Conservation (phyloP, 106 monocot species). For the Hemerocallis citrina region DNA sequence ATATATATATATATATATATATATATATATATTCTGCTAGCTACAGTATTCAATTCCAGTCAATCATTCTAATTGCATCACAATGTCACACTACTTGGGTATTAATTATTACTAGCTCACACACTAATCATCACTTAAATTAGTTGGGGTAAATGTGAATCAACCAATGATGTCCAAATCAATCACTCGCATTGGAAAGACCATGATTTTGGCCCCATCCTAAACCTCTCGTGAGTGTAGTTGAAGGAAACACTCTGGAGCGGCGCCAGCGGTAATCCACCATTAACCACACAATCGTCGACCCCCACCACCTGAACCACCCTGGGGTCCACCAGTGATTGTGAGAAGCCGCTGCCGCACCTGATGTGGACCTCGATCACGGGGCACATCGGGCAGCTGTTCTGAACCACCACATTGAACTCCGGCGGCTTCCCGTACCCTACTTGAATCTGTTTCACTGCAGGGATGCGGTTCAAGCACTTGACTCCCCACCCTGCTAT, state of each 20-base stretch:
- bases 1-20: too few species aligned
- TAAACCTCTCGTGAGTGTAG: conserved; percentile 14
- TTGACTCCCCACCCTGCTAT: conserved; percentile 3
- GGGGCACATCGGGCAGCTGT: conserved; percentile 19
- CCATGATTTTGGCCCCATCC: conserved; percentile 7
- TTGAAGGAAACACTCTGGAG: conserved; percentile 19
- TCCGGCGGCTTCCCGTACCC: conserved; percentile 6
- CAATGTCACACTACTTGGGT: too few species aligned
- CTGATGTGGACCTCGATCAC: conserved; percentile 13
- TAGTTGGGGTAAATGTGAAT: too few species aligned
- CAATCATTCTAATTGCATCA: too few species aligned
- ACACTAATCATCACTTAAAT: too few species aligned
- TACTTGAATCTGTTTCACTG: conserved; percentile 9
- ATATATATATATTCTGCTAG: too few species aligned
- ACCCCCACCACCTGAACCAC: background rate
- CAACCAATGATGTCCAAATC: too few species aligned
- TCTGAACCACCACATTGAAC: conserved; percentile 9
- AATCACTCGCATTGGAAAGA: conserved; percentile 20
- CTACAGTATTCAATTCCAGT: too few species aligned
- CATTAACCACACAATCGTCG: conserved; percentile 16
- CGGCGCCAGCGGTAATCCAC: conserved; percentile 7
- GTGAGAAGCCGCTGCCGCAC: conserved; percentile 1
- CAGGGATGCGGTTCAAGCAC: background rate
- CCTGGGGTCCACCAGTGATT: conserved; percentile 2
- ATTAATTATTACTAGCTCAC: too few species aligned